phyloP scores from a whole-genome alignment of 306 rosid species.

The Pyrus bretschneideri region DNA sequence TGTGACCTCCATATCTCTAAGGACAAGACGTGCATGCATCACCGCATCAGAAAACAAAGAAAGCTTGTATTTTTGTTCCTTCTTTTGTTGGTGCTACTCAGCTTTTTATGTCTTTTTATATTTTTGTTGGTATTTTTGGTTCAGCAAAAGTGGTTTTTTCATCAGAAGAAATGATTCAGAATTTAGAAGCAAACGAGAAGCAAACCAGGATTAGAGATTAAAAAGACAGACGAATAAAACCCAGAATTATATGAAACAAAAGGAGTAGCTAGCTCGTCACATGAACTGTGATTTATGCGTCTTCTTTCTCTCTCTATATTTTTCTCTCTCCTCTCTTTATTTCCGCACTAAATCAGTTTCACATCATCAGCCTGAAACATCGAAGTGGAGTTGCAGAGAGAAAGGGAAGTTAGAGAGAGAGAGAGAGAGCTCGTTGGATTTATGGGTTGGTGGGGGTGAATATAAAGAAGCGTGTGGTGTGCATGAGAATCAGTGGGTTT shows the following conservation, averaged over 20 bases:
- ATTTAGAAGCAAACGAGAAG: slow-evolving; percentile 7
- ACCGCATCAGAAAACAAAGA: slow-evolving; percentile 35
- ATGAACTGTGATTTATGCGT: neutral
- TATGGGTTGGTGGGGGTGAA: slow-evolving; percentile 25
- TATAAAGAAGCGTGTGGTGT: slow-evolving; percentile 32
- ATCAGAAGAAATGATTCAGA: neutral
- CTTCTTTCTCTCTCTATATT: neutral
- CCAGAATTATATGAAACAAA: neutral
- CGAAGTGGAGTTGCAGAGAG: slow-evolving; percentile 32
- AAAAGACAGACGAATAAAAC: neutral
- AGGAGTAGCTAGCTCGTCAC: no score
- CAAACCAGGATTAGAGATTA: slow-evolving; percentile 15
- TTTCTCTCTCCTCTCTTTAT: slow-evolving; percentile 3
- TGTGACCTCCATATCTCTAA: slow-evolving; percentile 27
- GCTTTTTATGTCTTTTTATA: slow-evolving; percentile 18
- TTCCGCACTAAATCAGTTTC: slow-evolving; percentile 36
- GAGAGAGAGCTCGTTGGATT: slow-evolving; percentile 11
- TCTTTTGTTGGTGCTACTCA: slow-evolving; percentile 25
- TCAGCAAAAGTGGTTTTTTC: slow-evolving; percentile 15
- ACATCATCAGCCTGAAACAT: slow-evolving; percentile 37
- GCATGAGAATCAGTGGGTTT: slow-evolving; percentile 43
- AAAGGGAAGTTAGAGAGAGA: neutral
- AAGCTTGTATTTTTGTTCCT: slow-evolving; percentile 47
- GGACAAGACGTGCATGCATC: slow-evolving; percentile 64
- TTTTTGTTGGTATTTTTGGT: neutral